These are phyloP conservation scores for Exophiala lecanii-corni DNA, from an alignment of 2,329 filamentous ascomycete species.

Conservation along the genomic window DNA sequence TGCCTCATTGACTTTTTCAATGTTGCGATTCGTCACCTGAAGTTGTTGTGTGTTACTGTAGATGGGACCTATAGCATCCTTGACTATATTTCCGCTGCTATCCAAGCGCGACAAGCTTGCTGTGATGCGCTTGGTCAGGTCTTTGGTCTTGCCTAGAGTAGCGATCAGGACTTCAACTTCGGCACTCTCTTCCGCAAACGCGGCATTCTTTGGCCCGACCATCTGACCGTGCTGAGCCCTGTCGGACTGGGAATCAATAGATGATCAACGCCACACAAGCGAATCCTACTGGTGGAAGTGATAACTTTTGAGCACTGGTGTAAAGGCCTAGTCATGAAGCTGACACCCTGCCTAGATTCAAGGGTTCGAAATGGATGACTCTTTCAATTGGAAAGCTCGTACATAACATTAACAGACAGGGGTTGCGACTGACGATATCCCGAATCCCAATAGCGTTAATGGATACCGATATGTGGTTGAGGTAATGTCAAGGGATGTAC, in stretches of 20 bases:
- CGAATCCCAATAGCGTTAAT: no score
- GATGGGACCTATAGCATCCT: constrained; percentile 86
- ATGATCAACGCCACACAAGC: no score
- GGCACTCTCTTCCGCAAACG: constrained; percentile 62
- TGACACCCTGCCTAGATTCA: background rate
- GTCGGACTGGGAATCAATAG: no score
- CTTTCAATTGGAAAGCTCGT: background rate
- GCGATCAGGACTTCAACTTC: constrained; percentile 64
- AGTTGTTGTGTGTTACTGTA: constrained; percentile 87
- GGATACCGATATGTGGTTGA: background rate
- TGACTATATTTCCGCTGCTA: constrained; percentile 81
- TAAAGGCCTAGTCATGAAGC: background rate
- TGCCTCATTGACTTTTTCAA: constrained; percentile 77
- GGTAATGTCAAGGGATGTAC: background rate
- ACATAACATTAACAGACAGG: no score
- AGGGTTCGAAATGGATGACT: background rate
- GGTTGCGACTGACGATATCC: no score
- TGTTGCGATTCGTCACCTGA: constrained; percentile 82
- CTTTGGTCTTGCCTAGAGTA: constrained; percentile 83
- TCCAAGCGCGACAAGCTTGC: constrained; percentile 79
- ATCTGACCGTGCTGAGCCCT: constrained; percentile 31
- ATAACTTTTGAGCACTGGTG: background rate
- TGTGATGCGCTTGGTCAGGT: constrained; percentile 93
- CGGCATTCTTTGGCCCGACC: constrained; percentile 53
- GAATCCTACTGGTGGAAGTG: background rate